Percentiles rank a stretch among this genome's conserved stretches.
Evolutionary conservation across 1,284 basidiomycete species (phyloP).

Genomic region (Rhodotorula sp.): DNA sequence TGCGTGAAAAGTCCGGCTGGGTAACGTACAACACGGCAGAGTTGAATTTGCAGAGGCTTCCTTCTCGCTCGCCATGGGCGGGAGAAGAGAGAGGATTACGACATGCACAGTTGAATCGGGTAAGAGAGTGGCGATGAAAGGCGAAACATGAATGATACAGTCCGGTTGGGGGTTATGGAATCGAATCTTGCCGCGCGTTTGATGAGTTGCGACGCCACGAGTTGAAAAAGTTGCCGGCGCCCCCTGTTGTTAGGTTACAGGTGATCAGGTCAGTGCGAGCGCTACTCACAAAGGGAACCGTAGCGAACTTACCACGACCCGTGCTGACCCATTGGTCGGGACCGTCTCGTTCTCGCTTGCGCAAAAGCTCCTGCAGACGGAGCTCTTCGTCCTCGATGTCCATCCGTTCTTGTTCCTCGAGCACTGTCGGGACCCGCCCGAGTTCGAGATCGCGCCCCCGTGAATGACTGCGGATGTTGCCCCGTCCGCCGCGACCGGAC

Average conservation of each 20-base stretch:
- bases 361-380: constrained; percentile 17
- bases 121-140: background rate
- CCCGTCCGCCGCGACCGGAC: constrained; percentile 27
- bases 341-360: constrained; percentile 22
- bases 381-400: constrained; percentile 26
- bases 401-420: constrained; percentile 28
- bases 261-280: background rate
- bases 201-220: background rate
- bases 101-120: too few species aligned
- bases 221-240: constrained; percentile 14
- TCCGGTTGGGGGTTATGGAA: background rate
- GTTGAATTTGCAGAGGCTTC: too few species aligned
- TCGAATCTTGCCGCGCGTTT: background rate
- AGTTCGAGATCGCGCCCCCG: constrained; percentile 22
- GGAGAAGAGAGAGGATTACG: too few species aligned
- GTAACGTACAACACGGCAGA: too few species aligned
- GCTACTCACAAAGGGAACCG: background rate
- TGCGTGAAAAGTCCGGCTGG: too few species aligned
- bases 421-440: constrained; percentile 27
- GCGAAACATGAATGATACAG: background rate
- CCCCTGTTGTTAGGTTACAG: background rate
- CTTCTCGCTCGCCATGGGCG: too few species aligned
- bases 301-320: constrained; percentile 17
- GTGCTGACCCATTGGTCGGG: constrained; percentile 29
- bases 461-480: constrained; percentile 29